Evolutionary conservation across 345 rosid genomes (phyloP).

Genomic region (Brassica incana): DNA sequence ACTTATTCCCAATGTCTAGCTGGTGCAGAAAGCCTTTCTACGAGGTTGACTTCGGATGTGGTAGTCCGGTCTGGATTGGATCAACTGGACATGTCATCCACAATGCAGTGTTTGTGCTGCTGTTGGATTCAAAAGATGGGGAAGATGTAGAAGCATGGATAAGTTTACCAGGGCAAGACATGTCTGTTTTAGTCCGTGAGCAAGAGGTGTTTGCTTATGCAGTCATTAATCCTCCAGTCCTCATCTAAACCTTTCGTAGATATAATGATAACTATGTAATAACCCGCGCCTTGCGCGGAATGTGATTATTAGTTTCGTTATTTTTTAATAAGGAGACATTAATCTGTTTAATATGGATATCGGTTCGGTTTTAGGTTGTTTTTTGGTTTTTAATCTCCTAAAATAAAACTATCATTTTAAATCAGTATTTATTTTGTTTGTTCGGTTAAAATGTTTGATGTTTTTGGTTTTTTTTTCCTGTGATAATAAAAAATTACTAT

Average conservation of each 20-base stretch:
- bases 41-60: background rate
- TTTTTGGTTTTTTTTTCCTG: too few relatives aligned
- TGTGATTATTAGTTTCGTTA: too few relatives aligned
- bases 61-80: background rate
- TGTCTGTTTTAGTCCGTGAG: constrained; percentile 43
- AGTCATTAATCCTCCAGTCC: constrained; percentile 37
- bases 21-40: constrained; percentile 1
- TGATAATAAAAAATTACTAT: too few relatives aligned
- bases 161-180: constrained; percentile 42
- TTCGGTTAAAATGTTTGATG: too few relatives aligned
- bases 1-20: background rate
- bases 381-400: too few relatives aligned
- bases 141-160: constrained; percentile 58
- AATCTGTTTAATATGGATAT: too few relatives aligned
- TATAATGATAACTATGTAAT: too few relatives aligned
- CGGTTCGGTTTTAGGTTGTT: too few relatives aligned
- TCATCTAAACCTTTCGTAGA: background rate
- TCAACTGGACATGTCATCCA: background rate
- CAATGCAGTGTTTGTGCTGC: background rate
- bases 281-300: too few relatives aligned
- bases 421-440: too few relatives aligned
- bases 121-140: constrained; percentile 40
- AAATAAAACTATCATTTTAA: too few relatives aligned
- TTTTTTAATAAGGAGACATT: too few relatives aligned
- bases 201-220: constrained; percentile 47